A percentile compares a stretch with the other conserved stretches of the same genome.
phyloP scores from a whole-genome alignment of 495 filamentous ascomycete species.

The Hypoxylon crocopeplum region DNA sequence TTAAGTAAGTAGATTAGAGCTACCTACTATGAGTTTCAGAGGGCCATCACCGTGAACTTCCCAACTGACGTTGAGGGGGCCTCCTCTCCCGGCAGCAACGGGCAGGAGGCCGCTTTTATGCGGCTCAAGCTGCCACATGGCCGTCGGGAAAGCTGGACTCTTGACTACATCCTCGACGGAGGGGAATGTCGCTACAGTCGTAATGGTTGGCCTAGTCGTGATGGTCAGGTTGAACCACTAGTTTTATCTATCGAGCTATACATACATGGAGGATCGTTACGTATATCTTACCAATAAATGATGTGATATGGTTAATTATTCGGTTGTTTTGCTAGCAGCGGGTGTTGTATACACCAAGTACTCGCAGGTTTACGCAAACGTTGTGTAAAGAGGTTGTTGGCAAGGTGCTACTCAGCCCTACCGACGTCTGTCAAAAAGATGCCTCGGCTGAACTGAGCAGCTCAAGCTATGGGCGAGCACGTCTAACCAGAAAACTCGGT shows the following conservation, averaged over 20 bases:
- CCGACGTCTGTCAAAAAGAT: too few species aligned
- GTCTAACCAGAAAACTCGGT: too few species aligned
- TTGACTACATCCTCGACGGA: constrained; percentile 47
- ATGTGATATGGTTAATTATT: too few species aligned
- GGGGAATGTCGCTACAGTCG: constrained; percentile 35
- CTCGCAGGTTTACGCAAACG: too few species aligned
- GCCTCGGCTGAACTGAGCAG: too few species aligned
- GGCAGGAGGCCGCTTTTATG: constrained; percentile 61
- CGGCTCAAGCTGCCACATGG: constrained; percentile 69
- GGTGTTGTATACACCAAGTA: too few species aligned
- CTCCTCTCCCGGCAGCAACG: constrained; percentile 69
- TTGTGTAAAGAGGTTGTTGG: too few species aligned
- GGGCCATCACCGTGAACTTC: constrained; percentile 81
- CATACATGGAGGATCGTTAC: background rate
- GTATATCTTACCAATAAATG: too few species aligned
- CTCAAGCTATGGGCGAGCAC: too few species aligned
- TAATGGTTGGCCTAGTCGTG: constrained; percentile 1
- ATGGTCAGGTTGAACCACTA: background rate
- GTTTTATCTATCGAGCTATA: background rate
- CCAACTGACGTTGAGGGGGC: constrained; percentile 73
- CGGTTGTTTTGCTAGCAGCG: too few species aligned
- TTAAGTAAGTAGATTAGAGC: background rate
- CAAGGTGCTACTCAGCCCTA: too few species aligned
- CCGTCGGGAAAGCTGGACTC: constrained; percentile 55
- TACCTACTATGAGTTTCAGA: constrained; percentile 71